phyloP scores from a whole-genome alignment of 78 protist species.

The Polysphondylium violaceum region DNA sequence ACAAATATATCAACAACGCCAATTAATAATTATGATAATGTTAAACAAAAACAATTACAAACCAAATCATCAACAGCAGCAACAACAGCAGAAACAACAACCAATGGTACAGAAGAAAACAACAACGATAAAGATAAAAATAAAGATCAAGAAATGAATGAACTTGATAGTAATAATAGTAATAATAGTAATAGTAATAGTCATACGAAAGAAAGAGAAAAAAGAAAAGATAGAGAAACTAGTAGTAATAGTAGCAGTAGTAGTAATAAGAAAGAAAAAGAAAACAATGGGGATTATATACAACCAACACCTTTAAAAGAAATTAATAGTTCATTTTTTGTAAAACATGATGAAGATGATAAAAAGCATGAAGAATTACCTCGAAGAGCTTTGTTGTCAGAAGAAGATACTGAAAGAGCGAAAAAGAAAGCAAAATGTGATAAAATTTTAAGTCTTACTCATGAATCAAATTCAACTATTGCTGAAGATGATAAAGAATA shows the following conservation, averaged over 20 bases:
- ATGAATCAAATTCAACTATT: constrained; percentile 3
- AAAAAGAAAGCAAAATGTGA: constrained; percentile 68
- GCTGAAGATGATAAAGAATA: constrained; percentile 22
- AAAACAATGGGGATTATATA: neutral
- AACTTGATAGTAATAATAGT: neutral
- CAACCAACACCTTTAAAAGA: constrained; percentile 66
- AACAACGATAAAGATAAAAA: neutral
- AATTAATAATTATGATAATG: constrained; percentile 45
- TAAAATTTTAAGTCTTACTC: constrained; percentile 29
- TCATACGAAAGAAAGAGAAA: neutral
- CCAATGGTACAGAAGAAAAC: neutral
- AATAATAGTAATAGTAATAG: constrained; percentile 8
- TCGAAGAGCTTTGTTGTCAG: constrained; percentile 41
- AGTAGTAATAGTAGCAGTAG: neutral
- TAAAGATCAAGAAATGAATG: neutral
- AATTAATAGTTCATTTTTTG: constrained; percentile 38
- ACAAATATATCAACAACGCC: constrained; percentile 36
- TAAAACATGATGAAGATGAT: constrained; percentile 25
- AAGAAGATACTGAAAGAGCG: constrained; percentile 67
- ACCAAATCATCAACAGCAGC: constrained; percentile 3
- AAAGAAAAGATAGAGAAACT: neutral
- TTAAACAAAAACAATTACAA: constrained; percentile 10
- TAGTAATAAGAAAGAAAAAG: neutral
- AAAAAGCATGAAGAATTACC: constrained; percentile 27
- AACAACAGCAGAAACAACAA: neutral